phyloP scores from a whole-genome alignment of 1,284 basidiomycete genomes.

The Marasmius tenuissimus region DNA sequence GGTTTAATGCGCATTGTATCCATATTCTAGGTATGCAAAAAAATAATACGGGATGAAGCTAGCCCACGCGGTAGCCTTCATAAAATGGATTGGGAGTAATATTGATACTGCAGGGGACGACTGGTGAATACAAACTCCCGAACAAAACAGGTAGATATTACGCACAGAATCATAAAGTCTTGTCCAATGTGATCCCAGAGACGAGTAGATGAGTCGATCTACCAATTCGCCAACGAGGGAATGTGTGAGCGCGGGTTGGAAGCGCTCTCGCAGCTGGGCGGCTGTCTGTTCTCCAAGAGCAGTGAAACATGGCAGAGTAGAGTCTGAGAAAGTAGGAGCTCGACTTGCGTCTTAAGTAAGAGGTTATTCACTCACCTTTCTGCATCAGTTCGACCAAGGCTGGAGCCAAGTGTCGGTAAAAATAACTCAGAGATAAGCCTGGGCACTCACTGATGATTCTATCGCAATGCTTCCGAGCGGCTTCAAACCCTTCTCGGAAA shows the following conservation, averaged over 20 bases:
- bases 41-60: neutral
- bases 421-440: constrained; percentile 1
- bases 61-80: constrained; percentile 27
- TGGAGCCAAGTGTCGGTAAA: constrained; percentile 3
- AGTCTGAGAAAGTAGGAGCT: constrained; percentile 54
- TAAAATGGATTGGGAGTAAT: constrained; percentile 82
- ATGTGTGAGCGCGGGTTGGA: constrained; percentile 90
- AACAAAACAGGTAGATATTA: constrained; percentile 5
- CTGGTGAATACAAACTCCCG: neutral
- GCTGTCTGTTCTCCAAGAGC: constrained; percentile 92
- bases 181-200: constrained; percentile 91
- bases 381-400: constrained; percentile 18
- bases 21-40: neutral
- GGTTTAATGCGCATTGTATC: too few species aligned
- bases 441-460: constrained; percentile 83
- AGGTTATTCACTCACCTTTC: constrained; percentile 11
- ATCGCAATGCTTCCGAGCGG: constrained; percentile 95
- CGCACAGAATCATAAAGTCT: constrained; percentile 88
- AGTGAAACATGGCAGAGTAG: constrained; percentile 89
- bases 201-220: constrained; percentile 84
- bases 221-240: constrained; percentile 87
- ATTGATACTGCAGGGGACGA: constrained; percentile 58
- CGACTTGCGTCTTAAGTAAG: neutral
- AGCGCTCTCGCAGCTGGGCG: constrained; percentile 85
- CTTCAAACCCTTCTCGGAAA: constrained; percentile 93